Conservation (phyloP, 2,329 filamentous ascomycete genomes). For the Arthroderma sp. region DNA sequence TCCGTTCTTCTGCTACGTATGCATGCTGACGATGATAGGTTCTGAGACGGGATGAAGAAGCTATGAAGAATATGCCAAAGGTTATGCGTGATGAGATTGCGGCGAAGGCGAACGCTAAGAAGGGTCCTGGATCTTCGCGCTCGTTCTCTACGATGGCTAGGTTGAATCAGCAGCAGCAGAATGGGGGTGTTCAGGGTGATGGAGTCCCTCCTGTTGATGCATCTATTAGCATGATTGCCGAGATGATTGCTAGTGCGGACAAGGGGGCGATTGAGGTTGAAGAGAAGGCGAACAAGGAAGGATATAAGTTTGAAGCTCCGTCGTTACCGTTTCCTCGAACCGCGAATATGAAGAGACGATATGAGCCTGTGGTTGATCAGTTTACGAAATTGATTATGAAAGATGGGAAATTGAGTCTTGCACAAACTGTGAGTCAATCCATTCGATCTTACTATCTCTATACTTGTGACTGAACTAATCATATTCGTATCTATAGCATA, state of each 20-base stretch:
- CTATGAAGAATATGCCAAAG: constrained; percentile 50
- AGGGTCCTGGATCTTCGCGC: constrained; percentile 24
- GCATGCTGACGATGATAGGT: constrained; percentile 33
- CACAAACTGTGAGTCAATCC: constrained; percentile 56
- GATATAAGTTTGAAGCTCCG: constrained; percentile 70
- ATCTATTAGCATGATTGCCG: constrained; percentile 22
- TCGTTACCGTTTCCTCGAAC: constrained; percentile 50
- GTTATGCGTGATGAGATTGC: constrained; percentile 45
- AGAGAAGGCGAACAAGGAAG: constrained; percentile 30
- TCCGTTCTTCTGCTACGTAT: constrained; percentile 1
- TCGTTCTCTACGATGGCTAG: constrained; percentile 46
- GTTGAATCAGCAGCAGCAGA: constrained; percentile 22
- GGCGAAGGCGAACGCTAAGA: neutral
- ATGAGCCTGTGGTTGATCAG: constrained; percentile 74
- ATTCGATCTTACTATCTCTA: constrained; percentile 4
- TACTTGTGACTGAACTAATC: constrained; percentile 1
- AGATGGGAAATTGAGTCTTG: constrained; percentile 76
- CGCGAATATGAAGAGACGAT: constrained; percentile 61
- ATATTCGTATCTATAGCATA: constrained; percentile 48
- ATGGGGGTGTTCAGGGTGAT: constrained; percentile 2
- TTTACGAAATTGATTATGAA: constrained; percentile 83
- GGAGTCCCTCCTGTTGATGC: constrained; percentile 15
- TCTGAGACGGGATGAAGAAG: constrained; percentile 49
- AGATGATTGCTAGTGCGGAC: constrained; percentile 21
- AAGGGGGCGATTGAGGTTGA: constrained; percentile 18